phyloP scores from a whole-genome alignment of 2,329 filamentous ascomycete genomes.

The Pseudogymnoascus destructans region DNA sequence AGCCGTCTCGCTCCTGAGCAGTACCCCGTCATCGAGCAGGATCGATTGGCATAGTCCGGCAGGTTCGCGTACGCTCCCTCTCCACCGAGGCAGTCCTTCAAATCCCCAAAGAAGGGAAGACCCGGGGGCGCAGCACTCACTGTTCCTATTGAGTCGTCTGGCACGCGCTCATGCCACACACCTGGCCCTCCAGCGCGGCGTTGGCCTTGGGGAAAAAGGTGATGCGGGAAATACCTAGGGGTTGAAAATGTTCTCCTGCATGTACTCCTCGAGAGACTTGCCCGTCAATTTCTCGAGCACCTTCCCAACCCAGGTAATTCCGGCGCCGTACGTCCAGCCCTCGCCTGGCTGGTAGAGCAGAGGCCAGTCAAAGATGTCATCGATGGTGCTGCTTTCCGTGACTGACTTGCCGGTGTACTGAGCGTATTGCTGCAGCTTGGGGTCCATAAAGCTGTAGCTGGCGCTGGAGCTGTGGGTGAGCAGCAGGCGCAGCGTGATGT shows the following conservation, averaged over 20 bases:
- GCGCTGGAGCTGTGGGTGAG: slow-evolving; percentile 43
- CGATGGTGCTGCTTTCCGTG: neutral
- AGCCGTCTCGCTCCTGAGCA: neutral
- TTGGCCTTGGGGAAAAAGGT: slow-evolving; percentile 26
- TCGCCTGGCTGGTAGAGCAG: slow-evolving; percentile 50
- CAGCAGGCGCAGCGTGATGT: slow-evolving; percentile 45
- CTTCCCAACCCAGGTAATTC: slow-evolving; percentile 35
- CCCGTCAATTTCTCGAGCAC: slow-evolving; percentile 8
- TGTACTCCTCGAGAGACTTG: slow-evolving; percentile 10
- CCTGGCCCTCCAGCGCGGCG: neutral
- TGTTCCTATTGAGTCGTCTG: neutral
- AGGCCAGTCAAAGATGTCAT: slow-evolving; percentile 16
- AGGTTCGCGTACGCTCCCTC: neutral
- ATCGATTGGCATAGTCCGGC: neutral
- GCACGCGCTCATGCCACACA: neutral
- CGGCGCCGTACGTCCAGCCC: slow-evolving; percentile 30
- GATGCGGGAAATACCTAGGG: slow-evolving; percentile 17
- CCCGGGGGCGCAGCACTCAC: neutral
- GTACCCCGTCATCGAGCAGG: neutral
- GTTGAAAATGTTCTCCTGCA: slow-evolving; percentile 12
- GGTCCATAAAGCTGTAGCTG: slow-evolving; percentile 39
- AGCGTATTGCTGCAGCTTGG: neutral
- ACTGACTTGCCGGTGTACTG: neutral
- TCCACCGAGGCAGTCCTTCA: neutral
- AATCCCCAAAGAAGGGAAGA: neutral